Conservation (phyloP, 2,329 filamentous ascomycete species). For the Colletotrichum spinosum region DNA sequence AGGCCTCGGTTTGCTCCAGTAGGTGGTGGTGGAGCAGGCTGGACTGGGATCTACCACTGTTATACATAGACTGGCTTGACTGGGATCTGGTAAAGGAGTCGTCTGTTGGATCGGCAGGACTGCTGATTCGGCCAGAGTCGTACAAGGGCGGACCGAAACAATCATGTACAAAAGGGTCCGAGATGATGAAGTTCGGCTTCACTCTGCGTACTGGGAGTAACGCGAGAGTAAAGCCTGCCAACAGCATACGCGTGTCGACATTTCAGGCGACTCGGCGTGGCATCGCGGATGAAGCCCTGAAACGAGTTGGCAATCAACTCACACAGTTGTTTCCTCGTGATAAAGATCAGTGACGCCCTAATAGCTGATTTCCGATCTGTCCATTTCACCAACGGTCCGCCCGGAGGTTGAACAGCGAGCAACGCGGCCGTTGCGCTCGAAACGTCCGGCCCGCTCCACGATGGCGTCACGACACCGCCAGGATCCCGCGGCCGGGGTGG, state of each 20-base stretch:
- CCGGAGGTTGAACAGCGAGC: background rate
- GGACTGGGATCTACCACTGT: too few species aligned
- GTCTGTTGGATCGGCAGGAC: too few species aligned
- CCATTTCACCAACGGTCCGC: background rate
- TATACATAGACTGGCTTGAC: too few species aligned
- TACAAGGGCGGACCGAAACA: background rate
- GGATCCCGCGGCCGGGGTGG: slow-evolving; percentile 10
- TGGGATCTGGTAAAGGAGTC: too few species aligned
- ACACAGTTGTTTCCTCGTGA: background rate
- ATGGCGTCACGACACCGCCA: background rate
- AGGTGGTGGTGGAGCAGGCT: too few species aligned
- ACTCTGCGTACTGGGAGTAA: too few species aligned
- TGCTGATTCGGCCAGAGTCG: too few species aligned
- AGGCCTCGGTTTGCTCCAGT: too few species aligned
- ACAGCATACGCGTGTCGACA: background rate
- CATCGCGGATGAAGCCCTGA: background rate
- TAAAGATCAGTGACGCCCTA: background rate
- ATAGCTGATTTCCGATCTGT: background rate
- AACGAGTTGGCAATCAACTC: background rate
- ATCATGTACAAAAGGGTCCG: background rate
- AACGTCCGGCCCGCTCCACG: slow-evolving; percentile 28
- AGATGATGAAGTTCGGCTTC: too few species aligned
- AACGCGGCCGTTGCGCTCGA: background rate
- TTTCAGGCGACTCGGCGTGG: background rate
- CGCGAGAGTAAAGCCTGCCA: background rate